Conservation (phyloP, 129 eudicot genomes). For the Lactuca sativa region DNA sequence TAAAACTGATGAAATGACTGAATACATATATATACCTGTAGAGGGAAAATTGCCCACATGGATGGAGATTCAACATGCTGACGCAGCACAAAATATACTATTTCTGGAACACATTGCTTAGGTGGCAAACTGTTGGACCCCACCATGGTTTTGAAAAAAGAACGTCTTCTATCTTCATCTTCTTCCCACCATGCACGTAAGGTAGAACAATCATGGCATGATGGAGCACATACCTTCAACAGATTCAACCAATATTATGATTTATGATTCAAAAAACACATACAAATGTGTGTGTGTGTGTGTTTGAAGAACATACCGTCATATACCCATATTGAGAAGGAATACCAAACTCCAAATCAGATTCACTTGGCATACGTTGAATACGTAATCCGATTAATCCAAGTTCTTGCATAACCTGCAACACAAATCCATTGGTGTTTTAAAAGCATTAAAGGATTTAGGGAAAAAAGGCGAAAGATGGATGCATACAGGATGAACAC, state of each 20-base stretch:
- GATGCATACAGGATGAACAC: constrained; percentile 93
- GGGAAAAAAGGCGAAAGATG: constrained; percentile 10
- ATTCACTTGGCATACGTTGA: constrained; percentile 98
- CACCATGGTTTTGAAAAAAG: constrained; percentile 66
- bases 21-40: constrained; percentile 58
- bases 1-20: too few relatives aligned
- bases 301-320: constrained; percentile 63
- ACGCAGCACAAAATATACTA: constrained; percentile 67
- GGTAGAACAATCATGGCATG: constrained; percentile 97
- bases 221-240: constrained; percentile 94
- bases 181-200: constrained; percentile 99
- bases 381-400: constrained; percentile 94
- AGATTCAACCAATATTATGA: neutral
- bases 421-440: constrained; percentile 5
- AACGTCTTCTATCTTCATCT: constrained; percentile 90
- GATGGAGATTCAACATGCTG: constrained; percentile 98
- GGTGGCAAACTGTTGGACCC: constrained; percentile 81
- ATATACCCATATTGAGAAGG: constrained; percentile 93
- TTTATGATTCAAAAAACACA: neutral
- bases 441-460: neutral
- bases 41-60: constrained; percentile 99
- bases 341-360: constrained; percentile 84
- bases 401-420: constrained; percentile 97
- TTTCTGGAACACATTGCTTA: constrained; percentile 69
- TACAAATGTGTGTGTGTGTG: neutral